Conservation (phyloP, 73 alveolate genomes). For the Tetrahymena elliotti region DNA sequence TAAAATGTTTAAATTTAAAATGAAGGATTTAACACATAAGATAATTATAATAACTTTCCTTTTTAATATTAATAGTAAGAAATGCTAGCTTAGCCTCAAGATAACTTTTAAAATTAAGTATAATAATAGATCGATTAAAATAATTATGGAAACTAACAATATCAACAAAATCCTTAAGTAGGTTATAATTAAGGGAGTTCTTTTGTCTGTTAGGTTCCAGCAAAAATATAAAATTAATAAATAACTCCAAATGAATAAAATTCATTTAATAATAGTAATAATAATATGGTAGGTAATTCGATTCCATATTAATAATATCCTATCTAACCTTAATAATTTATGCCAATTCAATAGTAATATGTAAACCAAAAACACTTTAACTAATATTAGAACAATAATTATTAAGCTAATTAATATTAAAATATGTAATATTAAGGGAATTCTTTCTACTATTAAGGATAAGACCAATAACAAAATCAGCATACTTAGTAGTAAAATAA, state of each 20-base stretch:
- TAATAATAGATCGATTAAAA: too few relatives aligned
- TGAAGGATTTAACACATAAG: not conserved
- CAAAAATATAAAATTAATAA: too few relatives aligned
- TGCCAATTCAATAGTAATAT: not conserved
- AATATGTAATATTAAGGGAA: not conserved
- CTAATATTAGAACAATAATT: too few relatives aligned
- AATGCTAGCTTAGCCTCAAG: not conserved
- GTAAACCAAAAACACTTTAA: too few relatives aligned
- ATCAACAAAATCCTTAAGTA: not conserved
- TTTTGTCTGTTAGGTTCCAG: not conserved
- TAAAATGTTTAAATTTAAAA: not conserved
- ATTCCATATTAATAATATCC: not conserved
- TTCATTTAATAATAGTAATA: not conserved
- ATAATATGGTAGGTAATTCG: not conserved
- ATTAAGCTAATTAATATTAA: not conserved
- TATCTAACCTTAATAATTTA: too few relatives aligned
- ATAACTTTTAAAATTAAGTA: too few relatives aligned
- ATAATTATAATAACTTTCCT: not conserved
- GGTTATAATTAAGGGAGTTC: not conserved
- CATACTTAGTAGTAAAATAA: not conserved
- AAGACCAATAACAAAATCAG: not conserved
- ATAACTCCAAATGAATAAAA: not conserved
- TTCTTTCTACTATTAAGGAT: not conserved
- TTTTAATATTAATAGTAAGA: not conserved
- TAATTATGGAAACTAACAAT: not conserved